These are phyloP conservation scores for Phytopythium kandeliae DNA, from an alignment of 352 stramenopile genomes.

Conservation along the genomic window DNA sequence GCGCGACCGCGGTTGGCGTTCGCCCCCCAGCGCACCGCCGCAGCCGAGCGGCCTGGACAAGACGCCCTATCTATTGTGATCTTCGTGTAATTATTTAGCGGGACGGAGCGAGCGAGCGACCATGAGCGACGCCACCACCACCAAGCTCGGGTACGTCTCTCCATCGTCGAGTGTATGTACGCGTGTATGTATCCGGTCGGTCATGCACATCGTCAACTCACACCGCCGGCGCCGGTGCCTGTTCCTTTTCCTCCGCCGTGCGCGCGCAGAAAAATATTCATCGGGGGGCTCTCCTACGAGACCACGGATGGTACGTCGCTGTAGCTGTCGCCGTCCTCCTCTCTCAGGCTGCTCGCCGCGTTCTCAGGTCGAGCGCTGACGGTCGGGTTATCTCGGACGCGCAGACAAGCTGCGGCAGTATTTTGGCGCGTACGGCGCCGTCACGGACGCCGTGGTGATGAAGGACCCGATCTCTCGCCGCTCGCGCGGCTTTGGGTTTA, in stretches of 20 bases:
- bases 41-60: too few species aligned
- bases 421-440: conserved; percentile 84
- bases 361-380: too few species aligned
- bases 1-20: too few species aligned
- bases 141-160: conserved; percentile 34
- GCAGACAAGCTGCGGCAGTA: conserved; percentile 89
- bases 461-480: conserved; percentile 90
- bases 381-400: too few species aligned
- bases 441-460: conserved; percentile 92
- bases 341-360: too few species aligned
- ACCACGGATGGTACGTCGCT: conserved; percentile 71
- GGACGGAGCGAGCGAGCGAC: neutral
- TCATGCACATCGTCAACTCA: conserved; percentile 6
- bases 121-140: conserved; percentile 35
- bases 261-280: conserved; percentile 86
- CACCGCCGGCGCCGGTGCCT: neutral
- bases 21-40: neutral
- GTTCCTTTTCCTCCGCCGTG: neutral
- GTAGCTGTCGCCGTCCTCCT: too few species aligned
- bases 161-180: neutral
- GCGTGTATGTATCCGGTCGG: too few species aligned
- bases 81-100: conserved; percentile 6
- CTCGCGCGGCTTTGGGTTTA: conserved; percentile 91
- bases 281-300: conserved; percentile 86
- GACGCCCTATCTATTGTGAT: conserved; percentile 5